Conservation (phyloP, 2,329 filamentous ascomycete genomes). For the Leptographium flavum region DNA sequence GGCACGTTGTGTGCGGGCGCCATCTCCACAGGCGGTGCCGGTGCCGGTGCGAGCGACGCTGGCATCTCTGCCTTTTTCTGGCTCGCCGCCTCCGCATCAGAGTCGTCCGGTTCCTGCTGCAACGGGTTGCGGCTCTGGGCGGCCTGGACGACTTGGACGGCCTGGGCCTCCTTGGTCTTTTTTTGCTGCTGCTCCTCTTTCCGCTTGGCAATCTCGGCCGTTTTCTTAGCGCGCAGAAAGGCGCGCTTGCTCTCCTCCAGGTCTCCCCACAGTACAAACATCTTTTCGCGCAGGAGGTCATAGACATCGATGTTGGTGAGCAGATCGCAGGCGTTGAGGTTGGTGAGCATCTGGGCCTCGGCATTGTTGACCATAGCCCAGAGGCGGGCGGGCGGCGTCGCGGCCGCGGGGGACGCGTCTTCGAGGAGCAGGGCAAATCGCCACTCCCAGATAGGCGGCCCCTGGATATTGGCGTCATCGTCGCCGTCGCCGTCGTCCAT, state of each 20-base stretch:
- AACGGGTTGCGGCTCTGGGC: too few relatives aligned
- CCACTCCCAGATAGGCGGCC: conserved; percentile 56
- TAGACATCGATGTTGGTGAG: conserved; percentile 34
- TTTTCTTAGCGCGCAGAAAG: conserved; percentile 16
- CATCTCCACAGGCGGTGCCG: too few relatives aligned
- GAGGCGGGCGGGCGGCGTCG: conserved; percentile 31
- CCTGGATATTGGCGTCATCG: conserved; percentile 16
- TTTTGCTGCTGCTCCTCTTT: conserved; percentile 13
- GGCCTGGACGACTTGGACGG: too few relatives aligned
- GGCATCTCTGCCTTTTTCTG: background rate
- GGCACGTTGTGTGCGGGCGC: conserved; percentile 37
- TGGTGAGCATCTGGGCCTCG: conserved; percentile 32
- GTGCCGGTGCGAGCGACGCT: too few relatives aligned
- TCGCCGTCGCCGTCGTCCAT: conserved; percentile 16
- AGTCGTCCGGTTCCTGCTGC: too few relatives aligned
- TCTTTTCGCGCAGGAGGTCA: conserved; percentile 44
- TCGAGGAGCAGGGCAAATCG: conserved; percentile 67
- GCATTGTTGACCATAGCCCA: conserved; percentile 55
- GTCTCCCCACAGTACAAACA: conserved; percentile 77
- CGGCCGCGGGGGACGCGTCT: conserved; percentile 36
- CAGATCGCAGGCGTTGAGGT: conserved; percentile 39
- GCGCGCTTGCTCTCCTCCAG: conserved; percentile 53
- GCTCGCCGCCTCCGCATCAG: conserved; percentile 17
- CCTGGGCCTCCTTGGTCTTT: conserved; percentile 16
- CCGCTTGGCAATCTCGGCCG: conserved; percentile 23